Conservation (phyloP, 192 early-diverging fungal species). For the Spinellus fusiger region DNA sequence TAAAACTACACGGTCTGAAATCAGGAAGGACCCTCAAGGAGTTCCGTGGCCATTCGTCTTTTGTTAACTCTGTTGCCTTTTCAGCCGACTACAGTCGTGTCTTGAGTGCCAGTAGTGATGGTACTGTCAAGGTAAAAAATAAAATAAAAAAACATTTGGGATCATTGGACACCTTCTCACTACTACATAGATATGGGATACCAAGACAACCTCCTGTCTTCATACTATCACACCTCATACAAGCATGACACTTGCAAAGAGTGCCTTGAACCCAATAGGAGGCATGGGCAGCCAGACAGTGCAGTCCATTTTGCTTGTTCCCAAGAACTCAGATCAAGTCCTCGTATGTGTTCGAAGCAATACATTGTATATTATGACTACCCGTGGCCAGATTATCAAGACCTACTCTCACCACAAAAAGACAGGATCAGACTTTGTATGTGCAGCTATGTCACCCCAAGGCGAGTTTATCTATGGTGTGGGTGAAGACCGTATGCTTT, state of each 20-base stretch:
- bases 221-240: conserved; percentile 56
- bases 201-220: conserved; percentile 62
- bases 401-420: conserved; percentile 44
- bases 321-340: conserved; percentile 57
- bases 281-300: conserved; percentile 52
- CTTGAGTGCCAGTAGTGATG: conserved; percentile 81
- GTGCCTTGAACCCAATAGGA: conserved; percentile 27
- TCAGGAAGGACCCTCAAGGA: conserved; percentile 90
- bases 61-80: conserved; percentile 77
- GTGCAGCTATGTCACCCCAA: conserved; percentile 60
- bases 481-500: conserved; percentile 60
- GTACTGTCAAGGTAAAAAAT: conserved; percentile 64
- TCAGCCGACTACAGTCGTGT: conserved; percentile 64
- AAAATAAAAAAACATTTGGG: not conserved
- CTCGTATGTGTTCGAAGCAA: conserved; percentile 76
- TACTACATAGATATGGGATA: conserved; percentile 91
- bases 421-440: conserved; percentile 44
- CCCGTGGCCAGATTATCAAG: conserved; percentile 56
- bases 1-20: conserved; percentile 86
- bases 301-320: conserved; percentile 53
- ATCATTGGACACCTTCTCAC: not conserved
- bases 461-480: conserved; percentile 81
- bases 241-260: conserved; percentile 12
- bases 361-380: conserved; percentile 63
- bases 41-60: conserved; percentile 87